phyloP scores from a whole-genome alignment of 208 protist genomes.

The Trypanosoma rangeli region DNA sequence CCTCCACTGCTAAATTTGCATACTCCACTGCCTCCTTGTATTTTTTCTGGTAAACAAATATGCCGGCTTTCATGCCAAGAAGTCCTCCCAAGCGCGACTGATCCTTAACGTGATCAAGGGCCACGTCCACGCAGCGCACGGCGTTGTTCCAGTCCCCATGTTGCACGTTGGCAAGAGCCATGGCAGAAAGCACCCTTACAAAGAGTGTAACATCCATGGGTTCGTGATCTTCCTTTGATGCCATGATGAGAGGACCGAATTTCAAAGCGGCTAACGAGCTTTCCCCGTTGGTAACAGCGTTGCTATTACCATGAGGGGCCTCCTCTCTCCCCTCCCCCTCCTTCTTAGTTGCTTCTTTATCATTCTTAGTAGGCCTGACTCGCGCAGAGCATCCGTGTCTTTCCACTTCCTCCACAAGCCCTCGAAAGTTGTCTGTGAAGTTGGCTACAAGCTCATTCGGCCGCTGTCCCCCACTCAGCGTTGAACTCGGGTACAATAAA shows the following conservation, averaged over 20 bases:
- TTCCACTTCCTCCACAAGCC: constrained; percentile 83
- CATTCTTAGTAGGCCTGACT: background rate
- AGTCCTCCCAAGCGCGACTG: constrained; percentile 65
- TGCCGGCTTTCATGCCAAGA: constrained; percentile 79
- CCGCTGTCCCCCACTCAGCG: constrained; percentile 47
- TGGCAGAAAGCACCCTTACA: constrained; percentile 70
- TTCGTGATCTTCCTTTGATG: constrained; percentile 56
- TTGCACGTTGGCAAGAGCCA: constrained; percentile 85
- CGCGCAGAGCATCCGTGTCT: constrained; percentile 61
- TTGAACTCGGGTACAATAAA: constrained; percentile 75
- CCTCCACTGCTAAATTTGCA: constrained; percentile 61
- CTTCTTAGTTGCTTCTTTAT: background rate
- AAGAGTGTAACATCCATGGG: constrained; percentile 81
- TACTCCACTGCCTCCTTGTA: constrained; percentile 60
- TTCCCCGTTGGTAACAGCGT: background rate
- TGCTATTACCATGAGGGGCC: background rate
- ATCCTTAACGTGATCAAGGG: constrained; percentile 64
- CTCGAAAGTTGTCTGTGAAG: constrained; percentile 82
- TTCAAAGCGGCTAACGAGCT: constrained; percentile 8
- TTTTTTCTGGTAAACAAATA: constrained; percentile 74
- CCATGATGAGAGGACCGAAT: constrained; percentile 49
- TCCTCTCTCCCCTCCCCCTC: background rate
- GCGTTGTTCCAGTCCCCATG: constrained; percentile 75
- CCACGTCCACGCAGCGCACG: constrained; percentile 69
- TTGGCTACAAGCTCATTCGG: constrained; percentile 68